phyloP scores from a whole-genome alignment of 352 stramenopile species.

The Lagenidium giganteum region DNA sequence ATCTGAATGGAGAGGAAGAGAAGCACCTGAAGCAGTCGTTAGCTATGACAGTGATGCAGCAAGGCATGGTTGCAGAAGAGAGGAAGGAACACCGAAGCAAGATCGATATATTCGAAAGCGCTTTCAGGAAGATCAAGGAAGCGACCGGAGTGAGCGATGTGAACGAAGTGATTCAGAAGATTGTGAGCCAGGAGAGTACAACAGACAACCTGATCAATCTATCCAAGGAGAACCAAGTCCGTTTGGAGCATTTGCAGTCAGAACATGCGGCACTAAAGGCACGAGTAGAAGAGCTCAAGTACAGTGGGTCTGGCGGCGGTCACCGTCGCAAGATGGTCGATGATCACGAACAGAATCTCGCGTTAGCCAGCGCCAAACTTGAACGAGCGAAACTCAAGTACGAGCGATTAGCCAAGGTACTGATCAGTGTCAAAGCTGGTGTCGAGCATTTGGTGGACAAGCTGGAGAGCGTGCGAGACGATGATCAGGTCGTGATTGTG shows the following conservation, averaged over 20 bases:
- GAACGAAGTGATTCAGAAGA: conserved; percentile 97
- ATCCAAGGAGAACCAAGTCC: conserved; percentile 88
- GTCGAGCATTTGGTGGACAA: conserved; percentile 94
- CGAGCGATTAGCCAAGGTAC: conserved; percentile 85
- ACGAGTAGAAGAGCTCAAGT: conserved; percentile 92
- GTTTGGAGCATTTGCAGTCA: conserved; percentile 83
- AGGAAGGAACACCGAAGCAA: conserved; percentile 90
- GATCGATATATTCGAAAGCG: conserved; percentile 94
- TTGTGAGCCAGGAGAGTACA: conserved; percentile 92
- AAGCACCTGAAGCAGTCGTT: conserved; percentile 69
- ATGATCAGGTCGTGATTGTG: conserved; percentile 73
- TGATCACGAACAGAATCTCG: conserved; percentile 87
- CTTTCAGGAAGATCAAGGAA: conserved; percentile 96
- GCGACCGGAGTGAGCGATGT: conserved; percentile 92
- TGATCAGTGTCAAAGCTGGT: conserved; percentile 92
- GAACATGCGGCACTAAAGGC: conserved; percentile 74
- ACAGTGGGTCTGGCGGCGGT: conserved; percentile 76
- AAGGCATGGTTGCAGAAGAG: conserved; percentile 47
- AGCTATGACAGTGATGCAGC: conserved; percentile 57
- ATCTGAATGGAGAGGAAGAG: conserved; percentile 60
- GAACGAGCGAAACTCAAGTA: conserved; percentile 91
- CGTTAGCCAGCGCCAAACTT: conserved; percentile 73
- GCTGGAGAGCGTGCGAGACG: conserved; percentile 76
- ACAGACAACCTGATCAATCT: conserved; percentile 90
- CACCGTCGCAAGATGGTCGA: conserved; percentile 88